phyloP scores from a whole-genome alignment of 306 rosid genomes.

The Amphicarpaea edgeworthii region DNA sequence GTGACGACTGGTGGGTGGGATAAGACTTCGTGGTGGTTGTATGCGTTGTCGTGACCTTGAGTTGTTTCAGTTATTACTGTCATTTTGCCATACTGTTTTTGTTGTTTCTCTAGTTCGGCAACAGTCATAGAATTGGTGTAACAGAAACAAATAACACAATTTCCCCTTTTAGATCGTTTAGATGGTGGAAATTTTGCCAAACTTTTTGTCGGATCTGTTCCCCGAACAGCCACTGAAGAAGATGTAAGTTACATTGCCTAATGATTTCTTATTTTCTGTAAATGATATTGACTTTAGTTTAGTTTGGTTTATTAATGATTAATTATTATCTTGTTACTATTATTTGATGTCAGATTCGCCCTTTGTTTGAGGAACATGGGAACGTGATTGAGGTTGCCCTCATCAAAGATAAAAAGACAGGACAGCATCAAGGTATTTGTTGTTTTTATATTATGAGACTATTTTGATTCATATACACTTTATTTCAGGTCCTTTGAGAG shows the following conservation, averaged over 20 bases:
- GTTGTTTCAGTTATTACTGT: constrained; percentile 27
- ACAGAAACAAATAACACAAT: constrained; percentile 9
- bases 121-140: not conserved
- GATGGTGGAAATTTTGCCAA: constrained; percentile 82
- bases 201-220: constrained; percentile 94
- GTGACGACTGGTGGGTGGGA: constrained; percentile 26
- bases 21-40: constrained; percentile 14
- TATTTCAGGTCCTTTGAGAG: constrained; percentile 89
- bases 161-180: constrained; percentile 59
- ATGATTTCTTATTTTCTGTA: constrained; percentile 18
- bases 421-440: constrained; percentile 90
- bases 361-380: constrained; percentile 92
- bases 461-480: constrained; percentile 58
- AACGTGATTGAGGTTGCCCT: constrained; percentile 92
- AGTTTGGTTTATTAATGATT: constrained; percentile 28
- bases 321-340: constrained; percentile 11
- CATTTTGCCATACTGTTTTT: not conserved
- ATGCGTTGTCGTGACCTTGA: constrained; percentile 6
- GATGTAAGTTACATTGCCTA: constrained; percentile 58
- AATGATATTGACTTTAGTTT: constrained; percentile 10
- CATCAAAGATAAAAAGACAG: constrained; percentile 91
- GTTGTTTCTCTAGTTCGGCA: not conserved
- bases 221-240: constrained; percentile 87
- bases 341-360: constrained; percentile 75
- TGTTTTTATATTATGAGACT: constrained; percentile 50